These are phyloP conservation scores for Monosporozyma unispora DNA, from an alignment of 805 yeast genomes.

Conservation along the genomic window DNA sequence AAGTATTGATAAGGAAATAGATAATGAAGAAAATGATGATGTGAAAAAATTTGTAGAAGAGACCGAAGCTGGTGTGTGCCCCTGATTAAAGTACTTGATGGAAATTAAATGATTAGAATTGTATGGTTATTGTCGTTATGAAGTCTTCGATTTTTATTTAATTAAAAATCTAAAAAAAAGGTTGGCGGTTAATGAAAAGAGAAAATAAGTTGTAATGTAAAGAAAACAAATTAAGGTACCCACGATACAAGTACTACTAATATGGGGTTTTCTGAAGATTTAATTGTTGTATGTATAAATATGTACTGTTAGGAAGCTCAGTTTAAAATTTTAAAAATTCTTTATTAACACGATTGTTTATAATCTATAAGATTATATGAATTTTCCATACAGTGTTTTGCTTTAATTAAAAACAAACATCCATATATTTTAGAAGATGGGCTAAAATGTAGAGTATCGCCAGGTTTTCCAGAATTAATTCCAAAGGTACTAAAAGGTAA, in stretches of 20 bases:
- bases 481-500: not conserved
- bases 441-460: not conserved
- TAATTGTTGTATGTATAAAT: constrained; percentile 7
- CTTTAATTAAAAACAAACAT: constrained; percentile 17
- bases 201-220: no score
- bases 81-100: no score
- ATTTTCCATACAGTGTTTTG: no score
- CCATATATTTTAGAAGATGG: constrained; percentile 8
- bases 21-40: not conserved
- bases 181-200: not conserved
- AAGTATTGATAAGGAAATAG: not conserved
- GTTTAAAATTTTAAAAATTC: not conserved
- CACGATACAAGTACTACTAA: not conserved
- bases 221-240: no score
- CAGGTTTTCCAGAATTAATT: not conserved
- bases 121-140: no score
- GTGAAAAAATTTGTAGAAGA: not conserved
- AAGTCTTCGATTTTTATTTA: no score
- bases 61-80: no score
- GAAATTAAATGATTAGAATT: no score
- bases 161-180: no score
- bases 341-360: constrained; percentile 1
- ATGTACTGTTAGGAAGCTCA: not conserved
- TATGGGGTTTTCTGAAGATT: constrained; percentile 1
- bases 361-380: not conserved